These are phyloP conservation scores for Ceratocystis colombiana DNA, from an alignment of 2,329 filamentous ascomycete genomes.

Conservation along the genomic window DNA sequence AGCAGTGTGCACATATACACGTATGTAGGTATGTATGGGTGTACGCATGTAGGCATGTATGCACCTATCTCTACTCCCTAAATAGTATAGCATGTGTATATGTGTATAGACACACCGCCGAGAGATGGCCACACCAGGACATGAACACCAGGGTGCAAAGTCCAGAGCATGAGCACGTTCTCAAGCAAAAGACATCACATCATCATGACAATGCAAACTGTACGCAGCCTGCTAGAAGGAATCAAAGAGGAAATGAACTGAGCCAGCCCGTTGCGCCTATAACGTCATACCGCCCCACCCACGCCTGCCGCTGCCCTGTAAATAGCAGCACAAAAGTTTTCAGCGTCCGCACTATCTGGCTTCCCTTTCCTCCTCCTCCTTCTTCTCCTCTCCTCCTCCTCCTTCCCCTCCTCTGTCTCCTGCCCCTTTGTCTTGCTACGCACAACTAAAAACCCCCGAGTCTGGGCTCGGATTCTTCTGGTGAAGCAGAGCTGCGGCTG, in stretches of 20 bases:
- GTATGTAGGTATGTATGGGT: too few species aligned
- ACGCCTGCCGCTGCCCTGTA: not conserved
- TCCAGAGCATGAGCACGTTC: too few species aligned
- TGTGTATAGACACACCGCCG: not conserved
- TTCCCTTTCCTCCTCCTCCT: not conserved
- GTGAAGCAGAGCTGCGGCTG: not conserved
- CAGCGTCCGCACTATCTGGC: not conserved
- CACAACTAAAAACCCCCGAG: slow-evolving; percentile 8
- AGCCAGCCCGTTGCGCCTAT: slow-evolving; percentile 15
- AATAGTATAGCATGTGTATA: too few species aligned
- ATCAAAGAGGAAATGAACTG: slow-evolving; percentile 12
- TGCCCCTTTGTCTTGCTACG: not conserved
- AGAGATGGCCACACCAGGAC: too few species aligned
- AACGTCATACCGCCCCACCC: slow-evolving; percentile 22
- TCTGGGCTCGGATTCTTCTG: not conserved
- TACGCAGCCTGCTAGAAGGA: slow-evolving; percentile 11
- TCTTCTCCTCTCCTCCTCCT: too few species aligned
- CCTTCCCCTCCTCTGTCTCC: not conserved
- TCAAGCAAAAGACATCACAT: too few species aligned
- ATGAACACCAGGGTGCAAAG: too few species aligned
- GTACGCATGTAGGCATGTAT: not conserved
- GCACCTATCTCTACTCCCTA: too few species aligned
- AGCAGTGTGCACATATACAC: too few species aligned
- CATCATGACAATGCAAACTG: too few species aligned
- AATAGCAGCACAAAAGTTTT: slow-evolving; percentile 11